Evolutionary conservation across 441 rosid species (phyloP), one percentile per base, ranked within the genome.

Genomic region (Aquilaria agallochum): DNA sequence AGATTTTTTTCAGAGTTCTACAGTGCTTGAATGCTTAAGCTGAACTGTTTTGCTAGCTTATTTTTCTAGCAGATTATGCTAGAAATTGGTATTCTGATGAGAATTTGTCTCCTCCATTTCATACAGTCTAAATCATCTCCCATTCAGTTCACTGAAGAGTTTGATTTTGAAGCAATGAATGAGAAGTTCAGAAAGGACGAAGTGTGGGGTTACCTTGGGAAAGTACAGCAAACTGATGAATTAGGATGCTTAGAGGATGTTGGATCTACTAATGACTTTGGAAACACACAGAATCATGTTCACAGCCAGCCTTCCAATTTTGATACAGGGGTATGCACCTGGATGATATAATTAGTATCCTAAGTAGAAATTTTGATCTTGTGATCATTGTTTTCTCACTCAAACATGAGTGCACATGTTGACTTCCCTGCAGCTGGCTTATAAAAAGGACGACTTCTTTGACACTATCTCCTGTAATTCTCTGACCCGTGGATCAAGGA

Each of bases 101-200:
- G 42, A 36, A 36, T 8, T 36, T 36, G 42, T 4, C 42, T 36
- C 7, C 42, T 36, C 1, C 42, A 3, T 36, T 36, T 36, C 65
- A 59, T 65, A 71, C 83, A 63, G 73, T 69, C 63, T 46, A 52
- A 13, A 4, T 46, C 49, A 47, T 62, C 66, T 49, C 52, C 70
- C 3, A 9, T 59, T 30, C 79, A 50, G 61, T 87, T 74, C 53
- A 75, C 82, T 46, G 88, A 87, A 76, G 93, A 84, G 72, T 84
- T 87, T 72, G 86, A 87, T 77, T 86, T 86, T 77, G 86, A 82
- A 65, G 88, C 88, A 49, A 86, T 84, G 92, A 78, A 86, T 68
- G 84, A 82, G 68, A 82, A 80, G 79, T 84, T 82, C 71, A 82
- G 75, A 40, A 86, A 80, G 82, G 84, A 72, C 68, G 85, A 81